Base-by-base conservation (phyloP, 306 rosid genomes). In the Vigna reflexopilosa region DNA sequence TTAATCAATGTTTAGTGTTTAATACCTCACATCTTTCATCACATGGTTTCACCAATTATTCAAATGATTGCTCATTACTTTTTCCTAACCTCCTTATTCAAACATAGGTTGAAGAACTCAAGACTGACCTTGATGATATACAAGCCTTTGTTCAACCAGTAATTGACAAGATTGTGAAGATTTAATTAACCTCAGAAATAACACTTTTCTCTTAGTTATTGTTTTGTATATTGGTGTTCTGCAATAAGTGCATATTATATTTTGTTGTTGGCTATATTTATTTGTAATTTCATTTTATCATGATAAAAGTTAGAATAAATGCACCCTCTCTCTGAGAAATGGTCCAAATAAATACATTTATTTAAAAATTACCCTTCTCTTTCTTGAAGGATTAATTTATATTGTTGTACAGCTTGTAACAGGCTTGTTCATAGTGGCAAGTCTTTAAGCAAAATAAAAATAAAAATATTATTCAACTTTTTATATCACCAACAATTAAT, bases 31-130 rank as follows among this genome's bases (percentile, higher is more conserved):
- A 55, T 70, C 24, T 30, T 61, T 54, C 14, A 15, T 70, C 22
- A 50, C 5, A 20, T 54, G 45, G 13, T 44, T 30, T 70, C 9
- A 58, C 45, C 42, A 69, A 32, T 47, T 48, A 10, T 32, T 9
- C 34, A 69, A 42, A n/a, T 57, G 5, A 67, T 1, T 16, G 14
- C 4, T 49, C 64, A 15, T 65, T 10, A 59, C 1, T 16, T 45
- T 70, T 5, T 30, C 9, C 56, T 12, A 59, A 73, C 66, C 48
- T 40, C 38, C 9, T 56, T 48, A 34, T 26, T 76, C 32, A 47
- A 71, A 68, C 73, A 54, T 42, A 87, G 96, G 90, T 86, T 73
- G 96, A 89, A 28, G 67, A 44, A 16, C 59, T 89, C 57, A 80
- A 77, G 80, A 81, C 82, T 73, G 90, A 86, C 52, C 19, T 86